These are phyloP conservation scores for Astragalus glycyphyllos DNA, from an alignment of 306 rosid species.

Conservation along the genomic window DNA sequence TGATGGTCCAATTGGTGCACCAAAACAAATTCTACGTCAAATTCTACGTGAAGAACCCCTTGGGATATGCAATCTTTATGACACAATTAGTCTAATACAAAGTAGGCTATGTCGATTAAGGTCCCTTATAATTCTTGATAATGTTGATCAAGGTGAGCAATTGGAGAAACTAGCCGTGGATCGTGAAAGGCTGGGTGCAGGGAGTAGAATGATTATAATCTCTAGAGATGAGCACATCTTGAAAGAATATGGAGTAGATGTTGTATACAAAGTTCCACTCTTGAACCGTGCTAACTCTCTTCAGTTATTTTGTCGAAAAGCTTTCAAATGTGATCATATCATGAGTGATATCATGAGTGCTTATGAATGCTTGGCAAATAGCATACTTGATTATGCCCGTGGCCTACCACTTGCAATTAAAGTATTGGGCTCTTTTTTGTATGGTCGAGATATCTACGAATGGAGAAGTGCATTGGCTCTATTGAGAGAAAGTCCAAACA, in stretches of 20 bases:
- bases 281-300: no score
- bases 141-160: not conserved
- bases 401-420: conserved; percentile 39
- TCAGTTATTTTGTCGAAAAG: conserved; percentile 13
- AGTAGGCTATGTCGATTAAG: not conserved
- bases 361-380: not conserved
- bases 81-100: not conserved
- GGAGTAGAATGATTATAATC: no score
- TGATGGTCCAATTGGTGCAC: not conserved
- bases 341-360: no score
- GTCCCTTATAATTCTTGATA: conserved; percentile 14
- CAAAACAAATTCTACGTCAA: not conserved
- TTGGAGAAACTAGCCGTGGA: not conserved
- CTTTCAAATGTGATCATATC: conserved; percentile 13
- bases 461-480: conserved; percentile 27
- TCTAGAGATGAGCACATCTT: no score
- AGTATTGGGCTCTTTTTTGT: conserved; percentile 30
- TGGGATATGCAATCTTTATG: not conserved
- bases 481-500: conserved; percentile 1
- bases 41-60: not conserved
- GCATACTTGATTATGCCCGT: not conserved
- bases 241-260: no score
- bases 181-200: no score
- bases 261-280: no score
- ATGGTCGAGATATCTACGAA: not conserved